Conservation (phyloP, 495 filamentous ascomycete species). For the Parmelia sp. region DNA sequence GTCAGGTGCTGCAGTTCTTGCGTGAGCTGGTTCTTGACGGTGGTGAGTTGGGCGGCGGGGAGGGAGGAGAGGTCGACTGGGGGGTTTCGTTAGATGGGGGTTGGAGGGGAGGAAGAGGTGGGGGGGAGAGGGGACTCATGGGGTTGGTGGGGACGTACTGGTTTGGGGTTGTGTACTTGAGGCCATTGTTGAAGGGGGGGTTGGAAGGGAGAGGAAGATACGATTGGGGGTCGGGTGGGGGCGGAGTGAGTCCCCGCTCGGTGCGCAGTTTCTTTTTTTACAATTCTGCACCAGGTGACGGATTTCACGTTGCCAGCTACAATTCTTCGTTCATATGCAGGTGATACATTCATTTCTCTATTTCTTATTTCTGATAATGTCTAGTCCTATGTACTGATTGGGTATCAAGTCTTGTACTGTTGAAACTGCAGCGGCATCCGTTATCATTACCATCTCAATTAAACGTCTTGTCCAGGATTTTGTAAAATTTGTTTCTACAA, state of each 20-base stretch:
- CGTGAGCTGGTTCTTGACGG: conserved; percentile 82
- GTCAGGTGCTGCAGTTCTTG: conserved; percentile 63
- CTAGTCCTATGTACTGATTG: neutral
- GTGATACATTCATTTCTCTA: too few species aligned
- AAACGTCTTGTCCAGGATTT: conserved; percentile 10
- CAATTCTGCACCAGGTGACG: too few species aligned
- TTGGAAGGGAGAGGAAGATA: neutral
- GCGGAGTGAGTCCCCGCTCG: neutral
- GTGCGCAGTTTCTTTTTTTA: too few species aligned
- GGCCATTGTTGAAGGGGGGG: neutral
- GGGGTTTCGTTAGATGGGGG: neutral
- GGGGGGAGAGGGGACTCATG: neutral
- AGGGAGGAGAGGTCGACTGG: conserved; percentile 60
- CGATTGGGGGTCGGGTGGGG: neutral
- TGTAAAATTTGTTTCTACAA: conserved; percentile 11
- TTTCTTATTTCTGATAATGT: too few species aligned
- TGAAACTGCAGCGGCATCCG: neutral
- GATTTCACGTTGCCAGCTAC: too few species aligned
- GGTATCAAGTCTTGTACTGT: conserved; percentile 4
- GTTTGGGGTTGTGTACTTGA: conserved; percentile 9
- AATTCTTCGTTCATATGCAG: too few species aligned
- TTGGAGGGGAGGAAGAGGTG: too few species aligned
- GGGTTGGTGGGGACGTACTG: neutral
- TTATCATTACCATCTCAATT: neutral
- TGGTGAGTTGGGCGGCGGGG: conserved; percentile 43